Percentiles rank a stretch among this genome's conserved stretches.
phyloP scores from a whole-genome alignment of 257 asterid genomes.

The Rehmannia glutinosa region DNA sequence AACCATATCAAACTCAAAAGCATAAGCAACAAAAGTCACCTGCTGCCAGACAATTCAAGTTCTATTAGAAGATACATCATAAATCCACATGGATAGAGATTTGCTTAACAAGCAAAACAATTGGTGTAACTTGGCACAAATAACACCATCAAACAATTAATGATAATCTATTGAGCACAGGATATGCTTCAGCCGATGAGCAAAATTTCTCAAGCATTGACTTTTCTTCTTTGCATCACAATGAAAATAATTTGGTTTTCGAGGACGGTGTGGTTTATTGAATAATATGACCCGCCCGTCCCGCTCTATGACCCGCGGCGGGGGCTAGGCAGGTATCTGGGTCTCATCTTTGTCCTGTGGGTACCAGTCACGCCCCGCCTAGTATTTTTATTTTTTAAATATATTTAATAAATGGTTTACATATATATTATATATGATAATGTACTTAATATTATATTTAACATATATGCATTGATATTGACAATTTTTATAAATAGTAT shows the following conservation, averaged over 20 bases:
- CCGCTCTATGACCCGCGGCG: too few species aligned
- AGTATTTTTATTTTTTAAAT: too few species aligned
- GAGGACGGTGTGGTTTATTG: neutral
- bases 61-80: neutral
- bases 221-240: neutral
- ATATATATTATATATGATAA: too few species aligned
- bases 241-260: neutral
- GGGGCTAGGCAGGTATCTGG: too few species aligned
- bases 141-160: neutral
- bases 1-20: neutral
- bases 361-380: too few species aligned
- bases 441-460: too few species aligned
- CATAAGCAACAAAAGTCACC: neutral
- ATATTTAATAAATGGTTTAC: too few species aligned
- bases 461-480: too few species aligned
- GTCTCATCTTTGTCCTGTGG: too few species aligned
- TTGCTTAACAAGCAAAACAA: neutral
- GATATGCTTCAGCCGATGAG: neutral
- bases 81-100: neutral
- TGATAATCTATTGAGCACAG: neutral
- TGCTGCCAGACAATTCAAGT: neutral
- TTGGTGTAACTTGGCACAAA: neutral
- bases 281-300: too few species aligned
- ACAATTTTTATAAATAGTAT: too few species aligned
- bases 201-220: neutral